Conservation (phyloP, 352 stramenopile genomes). For the Phytophthora idaei region DNA sequence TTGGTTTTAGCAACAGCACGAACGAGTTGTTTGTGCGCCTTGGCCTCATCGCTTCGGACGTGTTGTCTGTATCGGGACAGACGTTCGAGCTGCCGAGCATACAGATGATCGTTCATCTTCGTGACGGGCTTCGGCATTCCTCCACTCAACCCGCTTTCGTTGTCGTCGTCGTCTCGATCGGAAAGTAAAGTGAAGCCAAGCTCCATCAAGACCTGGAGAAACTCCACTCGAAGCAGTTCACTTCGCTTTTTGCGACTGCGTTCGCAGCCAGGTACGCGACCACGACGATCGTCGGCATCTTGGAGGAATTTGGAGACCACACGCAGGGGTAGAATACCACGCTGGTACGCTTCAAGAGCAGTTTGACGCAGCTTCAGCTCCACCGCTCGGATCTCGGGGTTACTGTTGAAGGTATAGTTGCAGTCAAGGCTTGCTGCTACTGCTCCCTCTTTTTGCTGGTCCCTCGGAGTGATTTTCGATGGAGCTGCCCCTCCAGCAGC, state of each 20-base stretch:
- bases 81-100: slow-evolving; percentile 81
- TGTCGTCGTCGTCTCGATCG: slow-evolving; percentile 38
- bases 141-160: slow-evolving; percentile 20
- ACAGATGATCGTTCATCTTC: slow-evolving; percentile 77
- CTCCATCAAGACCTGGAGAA: slow-evolving; percentile 94
- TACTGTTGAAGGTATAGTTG: slow-evolving; percentile 78
- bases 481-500: not conserved
- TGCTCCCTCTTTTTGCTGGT: not conserved
- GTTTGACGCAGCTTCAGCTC: slow-evolving; percentile 88
- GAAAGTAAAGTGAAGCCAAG: slow-evolving; percentile 87
- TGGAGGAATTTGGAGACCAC: slow-evolving; percentile 80
- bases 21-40: slow-evolving; percentile 65
- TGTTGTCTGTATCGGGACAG: slow-evolving; percentile 73
- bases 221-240: slow-evolving; percentile 85
- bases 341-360: slow-evolving; percentile 68
- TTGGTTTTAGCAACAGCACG: slow-evolving; percentile 52
- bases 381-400: slow-evolving; percentile 80
- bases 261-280: slow-evolving; percentile 17
- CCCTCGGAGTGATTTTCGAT: not conserved
- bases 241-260: slow-evolving; percentile 27
- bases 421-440: slow-evolving; percentile 52
- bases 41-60: slow-evolving; percentile 46
- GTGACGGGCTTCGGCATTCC: slow-evolving; percentile 22
- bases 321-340: slow-evolving; percentile 72
- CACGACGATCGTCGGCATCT: slow-evolving; percentile 30